Evolutionary conservation across 345 rosid species (phyloP), one percentile per base, ranked within the genome.

Genomic region (Anacardium occidentale): DNA sequence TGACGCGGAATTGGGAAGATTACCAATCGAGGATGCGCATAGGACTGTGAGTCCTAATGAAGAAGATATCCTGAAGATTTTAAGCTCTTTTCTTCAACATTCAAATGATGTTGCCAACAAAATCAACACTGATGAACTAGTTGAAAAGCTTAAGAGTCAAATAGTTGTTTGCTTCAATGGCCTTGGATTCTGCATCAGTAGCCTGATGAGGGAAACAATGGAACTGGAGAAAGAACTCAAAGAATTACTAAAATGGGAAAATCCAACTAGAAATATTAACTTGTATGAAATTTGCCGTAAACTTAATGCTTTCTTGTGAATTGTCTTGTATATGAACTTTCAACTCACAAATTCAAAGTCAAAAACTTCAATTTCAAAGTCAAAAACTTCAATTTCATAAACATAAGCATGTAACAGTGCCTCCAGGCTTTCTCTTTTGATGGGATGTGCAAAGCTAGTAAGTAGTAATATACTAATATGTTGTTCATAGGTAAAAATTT

Each of bases 141-240:
- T 81, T 47, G 83, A 80, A 75, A 76, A 55, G 70, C 59, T 73
- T 15, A 83, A 80, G 83, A 80, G 75, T 69, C 80, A 76, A 73
- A 78, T 75, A 66, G 66, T 75, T 51, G 71, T 89, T 56, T 69
- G 82, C 69, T 59, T 82, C 32, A 80, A 85, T 54, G 78, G 88
- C 71, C 62, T 86, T 44, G 86, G 82, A 11, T 92, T 89, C 78
- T 82, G 93, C 89, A 82, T 86, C 42, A 79, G 74, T 66, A 77
- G 64, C 77, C 71, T 90, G 72, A 75, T 82, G 75, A 79, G 65
- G 68, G 96, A 88, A 83, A 80, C 85, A 63, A 57, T 7, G 54
- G 72, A 79, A 69, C 82, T 84, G 11, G 84, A 84, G 83, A 78
- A 88, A 74, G 77, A 80, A 60, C 44, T 86, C 17, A 72, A 66